These are phyloP conservation scores for Asterophora lycoperdoides DNA, from an alignment of 768 basidiomycete genomes.

Conservation along the genomic window DNA sequence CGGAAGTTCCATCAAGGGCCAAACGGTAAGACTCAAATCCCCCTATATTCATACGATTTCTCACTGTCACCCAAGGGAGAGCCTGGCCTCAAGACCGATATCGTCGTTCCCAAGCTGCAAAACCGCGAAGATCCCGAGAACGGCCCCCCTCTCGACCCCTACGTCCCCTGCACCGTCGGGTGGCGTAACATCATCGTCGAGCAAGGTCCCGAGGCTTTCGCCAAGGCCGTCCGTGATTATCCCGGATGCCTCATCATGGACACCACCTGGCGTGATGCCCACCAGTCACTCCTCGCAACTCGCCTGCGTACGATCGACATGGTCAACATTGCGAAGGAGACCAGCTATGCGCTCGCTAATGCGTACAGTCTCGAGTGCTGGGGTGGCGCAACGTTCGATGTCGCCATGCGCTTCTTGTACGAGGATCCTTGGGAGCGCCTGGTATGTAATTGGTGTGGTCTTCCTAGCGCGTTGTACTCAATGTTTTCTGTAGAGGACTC, in stretches of 20 bases:
- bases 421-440: constrained; percentile 99
- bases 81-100: constrained; percentile 88
- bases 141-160: constrained; percentile 71
- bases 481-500: constrained; percentile 56
- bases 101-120: constrained; percentile 75
- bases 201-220: constrained; percentile 96
- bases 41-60: background rate
- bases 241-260: constrained; percentile 96
- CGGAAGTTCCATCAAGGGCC: constrained; percentile 96
- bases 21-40: constrained; percentile 41
- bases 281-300: constrained; percentile 96
- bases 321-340: constrained; percentile 98
- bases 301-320: constrained; percentile 95
- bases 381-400: constrained; percentile 99
- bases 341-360: constrained; percentile 90
- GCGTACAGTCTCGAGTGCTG: constrained; percentile 98
- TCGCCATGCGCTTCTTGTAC: constrained; percentile 98
- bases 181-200: constrained; percentile 99
- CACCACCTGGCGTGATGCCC: constrained; percentile 99
- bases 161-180: constrained; percentile 78
- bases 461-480: background rate
- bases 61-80: constrained; percentile 55
- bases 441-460: constrained; percentile 39
- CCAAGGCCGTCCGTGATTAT: constrained; percentile 95
- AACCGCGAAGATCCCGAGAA: constrained; percentile 70